Conservation (phyloP, 768 basidiomycete genomes). For the Hygrocybe punicea region DNA sequence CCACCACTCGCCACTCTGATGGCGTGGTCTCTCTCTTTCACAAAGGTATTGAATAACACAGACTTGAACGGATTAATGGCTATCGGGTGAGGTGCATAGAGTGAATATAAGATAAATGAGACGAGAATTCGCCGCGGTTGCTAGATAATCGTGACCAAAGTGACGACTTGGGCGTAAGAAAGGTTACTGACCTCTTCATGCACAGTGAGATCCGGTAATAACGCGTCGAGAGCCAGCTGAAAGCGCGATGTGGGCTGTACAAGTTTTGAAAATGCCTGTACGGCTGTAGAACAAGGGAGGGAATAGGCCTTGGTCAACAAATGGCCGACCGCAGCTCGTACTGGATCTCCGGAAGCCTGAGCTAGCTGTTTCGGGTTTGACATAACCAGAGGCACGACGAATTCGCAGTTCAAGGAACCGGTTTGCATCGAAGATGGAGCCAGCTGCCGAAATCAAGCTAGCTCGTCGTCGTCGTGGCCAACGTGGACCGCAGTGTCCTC, state of each 20-base stretch:
- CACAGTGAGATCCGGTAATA: conserved; percentile 60
- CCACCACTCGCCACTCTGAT: conserved; percentile 46
- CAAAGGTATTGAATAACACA: conserved; percentile 62
- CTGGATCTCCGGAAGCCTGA: conserved; percentile 35
- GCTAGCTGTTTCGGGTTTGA: background rate
- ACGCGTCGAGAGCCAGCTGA: conserved; percentile 78
- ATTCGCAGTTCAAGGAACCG: background rate
- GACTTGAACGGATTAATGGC: conserved; percentile 80
- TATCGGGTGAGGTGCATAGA: conserved; percentile 78
- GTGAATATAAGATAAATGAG: conserved; percentile 73
- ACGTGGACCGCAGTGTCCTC: too few species aligned
- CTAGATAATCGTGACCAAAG: conserved; percentile 32
- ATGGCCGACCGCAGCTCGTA: conserved; percentile 62
- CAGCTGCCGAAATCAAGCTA: too few species aligned
- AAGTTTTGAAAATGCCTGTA: conserved; percentile 70
- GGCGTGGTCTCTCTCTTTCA: conserved; percentile 64
- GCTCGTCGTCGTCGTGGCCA: too few species aligned
- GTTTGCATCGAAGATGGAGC: too few species aligned
- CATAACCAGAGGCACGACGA: background rate
- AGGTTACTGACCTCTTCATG: conserved; percentile 48
- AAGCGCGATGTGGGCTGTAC: conserved; percentile 75
- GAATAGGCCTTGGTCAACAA: conserved; percentile 63
- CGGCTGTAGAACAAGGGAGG: conserved; percentile 73
- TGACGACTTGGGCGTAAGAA: background rate
- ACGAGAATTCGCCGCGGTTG: conserved; percentile 72